Evolutionary conservation across 2,329 filamentous ascomycete species (phyloP).

Genomic region (Cladosporium cucumerinum): DNA sequence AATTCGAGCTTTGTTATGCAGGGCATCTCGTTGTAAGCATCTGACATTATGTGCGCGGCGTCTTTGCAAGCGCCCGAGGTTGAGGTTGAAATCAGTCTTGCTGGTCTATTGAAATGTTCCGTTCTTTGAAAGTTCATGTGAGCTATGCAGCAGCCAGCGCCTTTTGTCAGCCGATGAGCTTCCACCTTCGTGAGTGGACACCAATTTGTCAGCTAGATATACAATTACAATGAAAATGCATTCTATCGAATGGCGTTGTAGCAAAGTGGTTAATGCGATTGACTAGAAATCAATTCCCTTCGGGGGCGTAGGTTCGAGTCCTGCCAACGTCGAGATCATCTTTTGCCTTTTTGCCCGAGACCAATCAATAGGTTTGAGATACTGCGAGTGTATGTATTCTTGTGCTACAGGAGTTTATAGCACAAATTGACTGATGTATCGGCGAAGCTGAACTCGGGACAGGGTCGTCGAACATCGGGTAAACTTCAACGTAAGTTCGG

Average conservation of each 20-base stretch:
- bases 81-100: too few relatives aligned
- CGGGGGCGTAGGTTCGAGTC: conserved; percentile 22
- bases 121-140: too few relatives aligned
- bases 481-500: background rate
- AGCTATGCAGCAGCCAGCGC: too few relatives aligned
- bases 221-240: too few relatives aligned
- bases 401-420: background rate
- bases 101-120: too few relatives aligned
- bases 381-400: background rate
- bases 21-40: too few relatives aligned
- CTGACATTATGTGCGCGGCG: too few relatives aligned
- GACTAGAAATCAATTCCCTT: conserved; percentile 23
- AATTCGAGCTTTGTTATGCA: too few relatives aligned
- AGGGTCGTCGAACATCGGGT: background rate
- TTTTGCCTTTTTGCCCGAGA: background rate
- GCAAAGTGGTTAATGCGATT: conserved; percentile 23
- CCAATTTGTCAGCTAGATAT: too few relatives aligned
- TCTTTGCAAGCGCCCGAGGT: too few relatives aligned
- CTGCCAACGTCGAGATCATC: conserved; percentile 15
- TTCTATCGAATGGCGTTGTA: conserved; percentile 11
- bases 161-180: too few relatives aligned
- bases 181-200: too few relatives aligned
- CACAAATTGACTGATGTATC: background rate
- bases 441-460: background rate
- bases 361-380: background rate